phyloP scores from a whole-genome alignment of 2,329 filamentous ascomycete genomes.

The Fusarium oxysporum region DNA sequence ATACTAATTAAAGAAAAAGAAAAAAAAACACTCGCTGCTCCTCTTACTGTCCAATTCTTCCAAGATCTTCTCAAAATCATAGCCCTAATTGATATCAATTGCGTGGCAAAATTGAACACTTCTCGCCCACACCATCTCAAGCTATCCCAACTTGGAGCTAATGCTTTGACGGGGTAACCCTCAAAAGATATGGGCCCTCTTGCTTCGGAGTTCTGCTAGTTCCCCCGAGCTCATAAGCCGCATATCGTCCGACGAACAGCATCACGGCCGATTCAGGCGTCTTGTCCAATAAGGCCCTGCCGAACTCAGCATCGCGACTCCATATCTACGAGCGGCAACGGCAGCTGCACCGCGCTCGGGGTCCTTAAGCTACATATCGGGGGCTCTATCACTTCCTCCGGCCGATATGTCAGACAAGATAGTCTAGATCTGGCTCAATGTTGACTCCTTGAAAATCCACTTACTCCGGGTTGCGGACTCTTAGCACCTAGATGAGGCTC shows the following conservation, averaged over 20 bases:
- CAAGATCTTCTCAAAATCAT: not conserved
- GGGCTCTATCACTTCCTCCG: conserved; percentile 14
- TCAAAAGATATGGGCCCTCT: conserved; percentile 14
- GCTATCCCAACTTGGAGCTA: conserved; percentile 27
- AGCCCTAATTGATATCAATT: not conserved
- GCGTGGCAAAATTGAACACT: conserved; percentile 18
- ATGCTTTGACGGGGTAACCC: conserved; percentile 23
- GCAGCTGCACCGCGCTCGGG: conserved; percentile 13
- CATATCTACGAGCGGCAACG: conserved; percentile 15
- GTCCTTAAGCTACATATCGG: conserved; percentile 20
- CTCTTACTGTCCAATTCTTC: not conserved
- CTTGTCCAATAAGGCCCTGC: conserved; percentile 19
- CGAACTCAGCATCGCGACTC: conserved; percentile 9
- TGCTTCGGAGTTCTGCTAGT: conserved; percentile 26
- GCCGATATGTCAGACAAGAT: conserved; percentile 11
- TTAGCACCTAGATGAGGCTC: conserved; percentile 20
- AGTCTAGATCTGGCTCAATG: conserved; percentile 11
- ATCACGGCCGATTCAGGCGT: conserved; percentile 20
- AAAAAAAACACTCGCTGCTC: not conserved
- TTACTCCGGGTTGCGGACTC: conserved; percentile 25
- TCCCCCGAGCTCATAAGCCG: conserved; percentile 23
- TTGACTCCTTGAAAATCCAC: conserved; percentile 24
- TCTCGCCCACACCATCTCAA: conserved; percentile 13
- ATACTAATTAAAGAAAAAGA: not conserved
- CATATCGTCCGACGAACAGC: conserved; percentile 22